phyloP scores from a whole-genome alignment of 495 filamentous ascomycete genomes.

The Xylaria castorea region DNA sequence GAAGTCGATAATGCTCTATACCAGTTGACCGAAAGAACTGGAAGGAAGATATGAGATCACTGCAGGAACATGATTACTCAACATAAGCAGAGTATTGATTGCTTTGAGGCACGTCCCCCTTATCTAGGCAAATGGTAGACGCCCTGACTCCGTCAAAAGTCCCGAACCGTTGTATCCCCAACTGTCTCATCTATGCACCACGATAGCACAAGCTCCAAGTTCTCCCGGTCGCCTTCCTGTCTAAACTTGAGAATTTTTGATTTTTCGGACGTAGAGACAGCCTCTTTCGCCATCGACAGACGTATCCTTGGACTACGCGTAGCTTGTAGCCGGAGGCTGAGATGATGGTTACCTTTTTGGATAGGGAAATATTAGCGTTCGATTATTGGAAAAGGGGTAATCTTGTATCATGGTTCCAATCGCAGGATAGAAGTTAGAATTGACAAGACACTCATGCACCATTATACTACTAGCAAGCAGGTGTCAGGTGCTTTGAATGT shows the following conservation, averaged over 20 bases:
- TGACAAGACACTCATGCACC: too few relatives aligned
- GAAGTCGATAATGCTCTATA: background rate
- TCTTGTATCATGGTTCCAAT: too few relatives aligned
- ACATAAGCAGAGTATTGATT: background rate
- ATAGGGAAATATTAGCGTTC: too few relatives aligned
- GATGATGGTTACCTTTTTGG: too few relatives aligned
- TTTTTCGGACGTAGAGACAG: background rate
- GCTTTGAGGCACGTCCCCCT: background rate
- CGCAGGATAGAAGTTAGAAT: too few relatives aligned
- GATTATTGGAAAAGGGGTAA: too few relatives aligned
- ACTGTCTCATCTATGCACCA: background rate
- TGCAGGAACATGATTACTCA: background rate
- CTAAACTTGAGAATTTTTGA: background rate
- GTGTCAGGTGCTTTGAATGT: too few relatives aligned
- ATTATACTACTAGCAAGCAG: too few relatives aligned
- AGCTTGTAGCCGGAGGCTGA: background rate
- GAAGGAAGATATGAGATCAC: background rate
- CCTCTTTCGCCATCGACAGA: background rate
- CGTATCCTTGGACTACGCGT: background rate
- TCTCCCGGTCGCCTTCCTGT: background rate
- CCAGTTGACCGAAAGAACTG: background rate
- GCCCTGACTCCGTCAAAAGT: background rate
- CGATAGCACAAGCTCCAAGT: background rate
- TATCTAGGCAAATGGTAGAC: background rate
- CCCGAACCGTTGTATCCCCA: too few relatives aligned